phyloP scores from a whole-genome alignment of 805 yeast genomes.

The Wickerhamiella brachini region DNA sequence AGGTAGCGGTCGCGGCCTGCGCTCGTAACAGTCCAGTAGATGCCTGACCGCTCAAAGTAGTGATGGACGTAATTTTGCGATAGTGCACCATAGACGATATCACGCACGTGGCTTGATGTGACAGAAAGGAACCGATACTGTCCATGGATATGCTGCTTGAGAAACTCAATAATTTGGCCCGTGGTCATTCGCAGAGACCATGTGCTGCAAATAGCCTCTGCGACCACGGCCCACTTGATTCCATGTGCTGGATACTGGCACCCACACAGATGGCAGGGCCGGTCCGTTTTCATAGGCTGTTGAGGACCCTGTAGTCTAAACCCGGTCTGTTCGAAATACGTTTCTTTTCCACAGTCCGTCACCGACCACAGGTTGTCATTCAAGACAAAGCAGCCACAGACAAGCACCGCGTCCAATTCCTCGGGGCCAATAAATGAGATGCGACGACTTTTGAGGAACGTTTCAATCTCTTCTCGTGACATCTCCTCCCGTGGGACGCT shows the following conservation, averaged over 20 bases:
- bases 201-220: not conserved
- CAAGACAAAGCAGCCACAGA: not conserved
- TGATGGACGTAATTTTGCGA: not conserved
- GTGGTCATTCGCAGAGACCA: not conserved
- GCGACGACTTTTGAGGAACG: not conserved
- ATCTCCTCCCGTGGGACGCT: not conserved
- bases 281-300: not conserved
- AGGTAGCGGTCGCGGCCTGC: not conserved
- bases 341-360: not conserved
- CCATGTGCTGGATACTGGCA: not conserved
- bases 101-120: not conserved
- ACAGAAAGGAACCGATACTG: not conserved
- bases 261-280: not conserved
- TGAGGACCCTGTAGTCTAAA: not conserved
- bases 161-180: not conserved
- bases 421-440: not conserved
- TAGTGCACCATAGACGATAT: not conserved
- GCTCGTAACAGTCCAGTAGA: not conserved
- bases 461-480: not conserved
- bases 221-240: not conserved
- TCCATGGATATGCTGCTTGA: not conserved
- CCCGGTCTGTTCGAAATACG: not conserved
- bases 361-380: not conserved
- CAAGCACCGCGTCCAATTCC: not conserved
- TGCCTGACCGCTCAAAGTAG: not conserved